phyloP scores from a whole-genome alignment of 1,139 yeast species.

The Kurtzmaniella quercitrusa region DNA sequence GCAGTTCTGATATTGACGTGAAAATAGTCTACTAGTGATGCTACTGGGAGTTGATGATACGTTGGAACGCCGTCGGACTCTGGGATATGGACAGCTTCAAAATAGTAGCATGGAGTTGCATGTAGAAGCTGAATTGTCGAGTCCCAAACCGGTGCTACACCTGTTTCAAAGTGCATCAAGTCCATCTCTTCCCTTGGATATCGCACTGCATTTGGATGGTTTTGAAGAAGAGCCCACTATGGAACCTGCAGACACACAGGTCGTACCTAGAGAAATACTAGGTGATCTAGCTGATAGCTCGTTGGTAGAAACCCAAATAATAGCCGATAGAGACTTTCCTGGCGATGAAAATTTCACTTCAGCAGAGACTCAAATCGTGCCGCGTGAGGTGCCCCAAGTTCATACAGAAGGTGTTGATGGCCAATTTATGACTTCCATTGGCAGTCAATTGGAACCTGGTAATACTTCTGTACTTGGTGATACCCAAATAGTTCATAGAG shows the following conservation, averaged over 20 bases:
- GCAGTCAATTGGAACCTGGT: not conserved
- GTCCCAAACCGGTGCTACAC: constrained; percentile 3
- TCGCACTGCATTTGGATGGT: not conserved
- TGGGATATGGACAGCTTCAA: not conserved
- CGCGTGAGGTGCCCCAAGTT: constrained; percentile 1
- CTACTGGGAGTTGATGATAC: constrained; percentile 6
- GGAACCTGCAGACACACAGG: not conserved
- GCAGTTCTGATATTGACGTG: not conserved
- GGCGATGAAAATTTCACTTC: not conserved
- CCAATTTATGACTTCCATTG: not conserved
- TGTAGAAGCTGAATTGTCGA: not conserved
- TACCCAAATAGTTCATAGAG: constrained; percentile 7
- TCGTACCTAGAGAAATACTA: not conserved
- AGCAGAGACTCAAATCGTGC: not conserved
- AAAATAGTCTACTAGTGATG: not conserved
- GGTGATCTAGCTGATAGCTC: not conserved
- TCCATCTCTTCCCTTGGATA: constrained; percentile 4
- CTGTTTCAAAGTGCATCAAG: constrained; percentile 7
- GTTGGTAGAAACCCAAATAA: not conserved
- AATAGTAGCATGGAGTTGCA: constrained; percentile 6
- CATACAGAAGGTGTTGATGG: not conserved
- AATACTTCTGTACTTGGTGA: not conserved
- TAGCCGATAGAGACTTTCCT: not conserved
- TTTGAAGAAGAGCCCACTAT: not conserved
- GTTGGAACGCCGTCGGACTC: constrained; percentile 5